Conservation (phyloP, 1,284 basidiomycete species). For the Pterulicium gracile region DNA sequence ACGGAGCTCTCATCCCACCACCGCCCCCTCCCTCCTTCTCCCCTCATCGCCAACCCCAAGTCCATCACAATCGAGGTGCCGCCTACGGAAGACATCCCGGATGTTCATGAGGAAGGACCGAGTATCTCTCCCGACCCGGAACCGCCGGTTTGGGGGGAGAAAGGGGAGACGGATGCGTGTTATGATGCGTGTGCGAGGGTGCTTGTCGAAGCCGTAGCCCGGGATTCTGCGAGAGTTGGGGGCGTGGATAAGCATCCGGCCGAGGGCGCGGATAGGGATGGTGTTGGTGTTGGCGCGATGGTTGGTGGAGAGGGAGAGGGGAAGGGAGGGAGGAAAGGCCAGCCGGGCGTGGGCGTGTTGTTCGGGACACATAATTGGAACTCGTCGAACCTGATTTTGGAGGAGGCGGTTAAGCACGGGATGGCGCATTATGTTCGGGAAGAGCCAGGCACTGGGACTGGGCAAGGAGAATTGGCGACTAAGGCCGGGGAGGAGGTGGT, state of each 20-base stretch:
- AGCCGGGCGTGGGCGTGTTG: conserved; percentile 52
- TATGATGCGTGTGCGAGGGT: conserved; percentile 63
- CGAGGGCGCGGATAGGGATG: no score
- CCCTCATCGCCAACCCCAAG: background rate
- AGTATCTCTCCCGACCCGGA: conserved; percentile 44
- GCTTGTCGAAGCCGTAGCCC: conserved; percentile 50
- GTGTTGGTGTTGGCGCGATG: no score
- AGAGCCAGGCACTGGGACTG: conserved; percentile 8
- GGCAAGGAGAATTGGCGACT: conserved; percentile 1
- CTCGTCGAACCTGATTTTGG: conserved; percentile 52
- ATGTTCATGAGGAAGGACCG: no score
- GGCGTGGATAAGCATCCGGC: background rate
- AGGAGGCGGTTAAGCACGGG: conserved; percentile 46
- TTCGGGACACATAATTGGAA: conserved; percentile 85
- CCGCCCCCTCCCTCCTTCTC: conserved; percentile 15
- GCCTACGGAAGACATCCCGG: background rate
- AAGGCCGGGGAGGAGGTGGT: conserved; percentile 22
- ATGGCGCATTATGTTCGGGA: conserved; percentile 30
- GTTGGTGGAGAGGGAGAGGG: conserved; percentile 13
- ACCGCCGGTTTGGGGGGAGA: conserved; percentile 61
- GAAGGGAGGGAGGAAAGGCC: conserved; percentile 3
- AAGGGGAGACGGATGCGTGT: conserved; percentile 70
- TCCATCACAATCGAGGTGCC: background rate
- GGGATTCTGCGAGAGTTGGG: conserved; percentile 24
- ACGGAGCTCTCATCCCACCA: conserved; percentile 41